These are phyloP conservation scores for barrel medic (Medicago truncatula) DNA, from an alignment of 306 rosid genomes.

Conservation along the genomic window DNA sequence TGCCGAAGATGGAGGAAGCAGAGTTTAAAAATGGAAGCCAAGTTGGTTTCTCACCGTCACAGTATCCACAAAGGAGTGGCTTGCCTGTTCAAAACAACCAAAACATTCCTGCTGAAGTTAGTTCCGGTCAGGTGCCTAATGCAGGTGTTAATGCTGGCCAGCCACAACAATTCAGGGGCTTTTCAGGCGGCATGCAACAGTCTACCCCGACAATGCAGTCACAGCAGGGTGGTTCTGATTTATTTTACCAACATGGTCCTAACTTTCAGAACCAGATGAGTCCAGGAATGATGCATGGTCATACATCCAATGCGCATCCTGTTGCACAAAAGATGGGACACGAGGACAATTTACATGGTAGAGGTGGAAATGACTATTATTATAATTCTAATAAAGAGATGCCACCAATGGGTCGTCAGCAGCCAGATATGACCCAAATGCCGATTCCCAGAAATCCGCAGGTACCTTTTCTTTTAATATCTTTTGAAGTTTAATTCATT, in stretches of 20 bases:
- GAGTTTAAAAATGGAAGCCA: constrained; percentile 75
- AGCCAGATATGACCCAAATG: constrained; percentile 73
- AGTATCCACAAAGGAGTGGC: constrained; percentile 64
- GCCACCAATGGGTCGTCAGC: constrained; percentile 61
- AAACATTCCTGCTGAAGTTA: constrained; percentile 59
- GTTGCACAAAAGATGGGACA: constrained; percentile 60
- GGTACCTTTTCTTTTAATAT: constrained; percentile 48
- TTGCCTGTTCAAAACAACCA: constrained; percentile 62
- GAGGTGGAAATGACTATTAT: constrained; percentile 75
- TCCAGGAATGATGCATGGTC: constrained; percentile 65
- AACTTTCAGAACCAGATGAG: constrained; percentile 73
- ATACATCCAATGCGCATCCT: constrained; percentile 68
- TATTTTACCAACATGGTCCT: constrained; percentile 67
- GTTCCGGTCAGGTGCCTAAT: constrained; percentile 63
- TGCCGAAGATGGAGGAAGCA: constrained; percentile 62
- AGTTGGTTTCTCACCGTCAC: constrained; percentile 77
- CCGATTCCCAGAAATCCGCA: constrained; percentile 74
- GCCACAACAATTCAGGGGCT: constrained; percentile 62
- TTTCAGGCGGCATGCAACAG: constrained; percentile 62
- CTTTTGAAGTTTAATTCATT: neutral
- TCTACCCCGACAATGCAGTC: constrained; percentile 62
- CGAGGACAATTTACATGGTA: constrained; percentile 61
- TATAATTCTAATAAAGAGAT: constrained; percentile 68
- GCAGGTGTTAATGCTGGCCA: constrained; percentile 65
- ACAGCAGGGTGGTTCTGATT: constrained; percentile 68